Evolutionary conservation across 441 rosid species (phyloP).

Genomic region (Lepidium campestre): DNA sequence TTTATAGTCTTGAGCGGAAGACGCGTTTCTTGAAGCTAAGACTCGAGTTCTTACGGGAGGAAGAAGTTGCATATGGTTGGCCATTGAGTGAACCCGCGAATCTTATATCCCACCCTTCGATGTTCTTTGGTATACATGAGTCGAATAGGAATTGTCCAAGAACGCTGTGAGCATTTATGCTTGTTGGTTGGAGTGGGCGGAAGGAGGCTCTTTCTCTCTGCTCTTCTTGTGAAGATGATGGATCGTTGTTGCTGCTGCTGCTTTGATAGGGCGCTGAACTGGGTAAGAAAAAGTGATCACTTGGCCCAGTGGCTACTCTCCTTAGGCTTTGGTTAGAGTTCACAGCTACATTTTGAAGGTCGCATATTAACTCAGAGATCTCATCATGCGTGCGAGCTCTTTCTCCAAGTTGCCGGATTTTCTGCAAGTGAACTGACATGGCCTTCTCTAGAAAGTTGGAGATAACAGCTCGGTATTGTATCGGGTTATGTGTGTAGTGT

Average conservation of each 20-base stretch:
- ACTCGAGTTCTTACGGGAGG: slow-evolving; percentile 49
- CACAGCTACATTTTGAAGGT: slow-evolving; percentile 85
- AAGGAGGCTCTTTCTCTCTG: slow-evolving; percentile 39
- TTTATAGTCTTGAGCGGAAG: slow-evolving; percentile 65
- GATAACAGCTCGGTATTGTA: slow-evolving; percentile 69
- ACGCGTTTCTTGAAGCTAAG: slow-evolving; percentile 40
- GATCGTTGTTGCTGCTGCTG: slow-evolving; percentile 25
- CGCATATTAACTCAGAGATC: slow-evolving; percentile 72
- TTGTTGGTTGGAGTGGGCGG: slow-evolving; percentile 42
- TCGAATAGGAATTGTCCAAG: slow-evolving; percentile 86
- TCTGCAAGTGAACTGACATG: slow-evolving; percentile 42
- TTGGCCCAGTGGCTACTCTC: slow-evolving; percentile 73
- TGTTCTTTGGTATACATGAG: slow-evolving; percentile 78
- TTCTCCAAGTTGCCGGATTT: slow-evolving; percentile 58
- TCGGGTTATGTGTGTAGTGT: slow-evolving; percentile 71
- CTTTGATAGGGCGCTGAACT: slow-evolving; percentile 48
- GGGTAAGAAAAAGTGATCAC: slow-evolving; percentile 80
- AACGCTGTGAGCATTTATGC: slow-evolving; percentile 72
- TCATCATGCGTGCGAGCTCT: slow-evolving; percentile 55
- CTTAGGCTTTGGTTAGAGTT: slow-evolving; percentile 80
- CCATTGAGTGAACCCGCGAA: slow-evolving; percentile 62
- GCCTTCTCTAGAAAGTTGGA: slow-evolving; percentile 66
- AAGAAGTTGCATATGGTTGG: slow-evolving; percentile 50
- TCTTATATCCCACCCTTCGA: slow-evolving; percentile 96
- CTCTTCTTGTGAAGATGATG: slow-evolving; percentile 47